Conservation (phyloP, 2,329 filamentous ascomycete species). For the Monilinia fructicola region DNA sequence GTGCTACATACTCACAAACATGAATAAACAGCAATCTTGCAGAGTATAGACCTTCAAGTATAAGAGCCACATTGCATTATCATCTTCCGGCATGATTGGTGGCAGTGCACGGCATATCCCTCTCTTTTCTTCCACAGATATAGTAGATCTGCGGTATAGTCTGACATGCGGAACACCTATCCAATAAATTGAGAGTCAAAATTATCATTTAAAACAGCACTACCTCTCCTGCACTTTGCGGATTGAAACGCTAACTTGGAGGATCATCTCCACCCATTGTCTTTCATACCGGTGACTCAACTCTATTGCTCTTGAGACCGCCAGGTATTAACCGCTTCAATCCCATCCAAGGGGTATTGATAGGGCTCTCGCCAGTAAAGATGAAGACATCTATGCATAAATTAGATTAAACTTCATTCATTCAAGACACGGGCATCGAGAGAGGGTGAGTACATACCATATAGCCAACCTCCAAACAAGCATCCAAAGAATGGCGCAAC, state of each 20-base stretch:
- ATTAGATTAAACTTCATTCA: not conserved
- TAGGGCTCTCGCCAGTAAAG: conserved; percentile 33
- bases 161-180: not conserved
- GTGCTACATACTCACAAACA: no score
- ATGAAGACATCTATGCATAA: conserved; percentile 52
- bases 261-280: no score
- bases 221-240: not conserved
- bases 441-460: conserved; percentile 44
- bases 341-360: conserved; percentile 40
- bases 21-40: no score
- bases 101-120: no score
- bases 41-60: no score
- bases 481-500: conserved; percentile 68
- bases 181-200: no score
- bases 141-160: not conserved
- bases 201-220: not conserved
- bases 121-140: no score
- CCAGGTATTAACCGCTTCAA: conserved; percentile 29
- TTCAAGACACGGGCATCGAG: not conserved
- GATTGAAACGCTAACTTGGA: no score
- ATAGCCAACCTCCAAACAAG: conserved; percentile 63
- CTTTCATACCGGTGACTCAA: not conserved
- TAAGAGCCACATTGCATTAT: no score
- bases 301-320: not conserved
- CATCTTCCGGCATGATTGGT: no score